Conservation (phyloP, 306 rosid genomes). For the Delonix regia region DNA sequence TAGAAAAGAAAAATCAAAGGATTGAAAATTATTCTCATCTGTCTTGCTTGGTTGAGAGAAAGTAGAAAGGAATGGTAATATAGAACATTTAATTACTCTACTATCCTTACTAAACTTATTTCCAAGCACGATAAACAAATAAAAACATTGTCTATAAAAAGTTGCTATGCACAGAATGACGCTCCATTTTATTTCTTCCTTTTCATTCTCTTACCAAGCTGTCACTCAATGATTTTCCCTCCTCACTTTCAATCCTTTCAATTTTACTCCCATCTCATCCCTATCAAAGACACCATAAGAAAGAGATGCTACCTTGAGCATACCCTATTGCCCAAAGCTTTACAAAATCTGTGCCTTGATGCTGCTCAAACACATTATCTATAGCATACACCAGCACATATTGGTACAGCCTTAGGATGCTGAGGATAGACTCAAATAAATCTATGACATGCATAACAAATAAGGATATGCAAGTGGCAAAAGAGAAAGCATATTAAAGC, state of each 20-base stretch:
- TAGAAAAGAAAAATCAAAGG: neutral
- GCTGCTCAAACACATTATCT: slow-evolving; percentile 29
- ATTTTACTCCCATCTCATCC: slow-evolving; percentile 1
- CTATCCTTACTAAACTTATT: neutral
- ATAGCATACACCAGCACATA: neutral
- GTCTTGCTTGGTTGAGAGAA: slow-evolving; percentile 11
- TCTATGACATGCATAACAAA: neutral
- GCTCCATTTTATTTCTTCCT: too few relatives aligned
- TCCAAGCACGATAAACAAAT: neutral
- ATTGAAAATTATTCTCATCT: neutral
- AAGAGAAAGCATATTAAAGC: neutral
- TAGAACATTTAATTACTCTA: neutral
- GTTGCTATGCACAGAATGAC: too few relatives aligned
- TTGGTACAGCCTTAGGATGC: slow-evolving; percentile 5
- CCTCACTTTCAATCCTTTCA: slow-evolving; percentile 2
- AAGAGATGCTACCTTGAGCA: neutral
- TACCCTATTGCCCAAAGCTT: slow-evolving; percentile 3
- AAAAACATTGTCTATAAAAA: neutral
- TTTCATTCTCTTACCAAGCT: slow-evolving; percentile 1
- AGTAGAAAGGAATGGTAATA: neutral
- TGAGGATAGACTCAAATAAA: slow-evolving; percentile 27
- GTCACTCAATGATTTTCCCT: neutral
- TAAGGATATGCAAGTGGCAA: slow-evolving; percentile 15
- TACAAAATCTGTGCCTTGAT: slow-evolving; percentile 5
- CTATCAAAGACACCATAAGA: neutral